Conservation (phyloP, 495 filamentous ascomycete genomes). For the Bacidia rubella region DNA sequence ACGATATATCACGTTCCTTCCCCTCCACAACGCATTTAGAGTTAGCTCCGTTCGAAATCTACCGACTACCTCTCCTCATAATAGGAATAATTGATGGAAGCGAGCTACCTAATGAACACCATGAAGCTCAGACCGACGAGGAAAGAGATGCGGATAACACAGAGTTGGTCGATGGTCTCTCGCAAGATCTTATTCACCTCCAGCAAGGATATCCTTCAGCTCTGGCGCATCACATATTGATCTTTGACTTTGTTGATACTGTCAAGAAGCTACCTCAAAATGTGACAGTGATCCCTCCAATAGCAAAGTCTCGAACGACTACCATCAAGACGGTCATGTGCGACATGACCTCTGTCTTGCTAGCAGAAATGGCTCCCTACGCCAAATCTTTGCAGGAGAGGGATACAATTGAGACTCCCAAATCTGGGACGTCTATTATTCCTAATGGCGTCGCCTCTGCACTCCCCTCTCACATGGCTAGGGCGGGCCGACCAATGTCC, state of each 20-base stretch:
- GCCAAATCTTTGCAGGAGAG: slow-evolving; percentile 74
- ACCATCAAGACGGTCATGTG: slow-evolving; percentile 93
- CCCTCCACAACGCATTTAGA: slow-evolving; percentile 64
- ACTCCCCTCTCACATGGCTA: slow-evolving; percentile 9
- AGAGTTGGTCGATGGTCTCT: slow-evolving; percentile 29
- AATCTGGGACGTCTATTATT: neutral
- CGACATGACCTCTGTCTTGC: slow-evolving; percentile 68
- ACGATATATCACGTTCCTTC: slow-evolving; percentile 71
- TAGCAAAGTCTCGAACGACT: slow-evolving; percentile 58
- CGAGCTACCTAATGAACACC: slow-evolving; percentile 31
- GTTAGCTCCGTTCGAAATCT: slow-evolving; percentile 73
- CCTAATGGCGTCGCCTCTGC: slow-evolving; percentile 10
- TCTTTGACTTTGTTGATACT: slow-evolving; percentile 56
- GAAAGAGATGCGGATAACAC: slow-evolving; percentile 26
- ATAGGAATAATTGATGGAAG: slow-evolving; percentile 65
- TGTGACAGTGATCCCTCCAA: slow-evolving; percentile 59
- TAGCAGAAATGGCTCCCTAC: slow-evolving; percentile 77
- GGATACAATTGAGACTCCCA: slow-evolving; percentile 50
- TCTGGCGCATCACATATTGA: slow-evolving; percentile 60
- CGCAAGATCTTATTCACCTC: slow-evolving; percentile 54
- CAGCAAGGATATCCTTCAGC: slow-evolving; percentile 59
- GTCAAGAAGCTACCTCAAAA: slow-evolving; percentile 31
- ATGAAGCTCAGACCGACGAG: slow-evolving; percentile 19
- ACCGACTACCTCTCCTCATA: slow-evolving; percentile 64
- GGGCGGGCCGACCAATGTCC: slow-evolving; percentile 4